Conservation (phyloP, 768 basidiomycete species). For the Myochromella boudieri region DNA sequence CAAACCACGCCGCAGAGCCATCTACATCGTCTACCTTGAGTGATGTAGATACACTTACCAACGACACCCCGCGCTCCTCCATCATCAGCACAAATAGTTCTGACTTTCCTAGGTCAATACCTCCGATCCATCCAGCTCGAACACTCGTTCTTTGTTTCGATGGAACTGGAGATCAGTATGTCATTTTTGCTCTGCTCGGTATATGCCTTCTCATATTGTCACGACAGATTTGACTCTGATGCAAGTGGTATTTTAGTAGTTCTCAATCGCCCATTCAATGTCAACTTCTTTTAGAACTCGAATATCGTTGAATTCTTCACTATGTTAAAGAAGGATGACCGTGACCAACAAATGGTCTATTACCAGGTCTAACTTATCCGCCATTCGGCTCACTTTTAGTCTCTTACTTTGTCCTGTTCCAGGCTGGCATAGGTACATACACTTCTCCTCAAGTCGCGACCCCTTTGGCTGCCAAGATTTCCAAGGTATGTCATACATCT, state of each 20-base stretch:
- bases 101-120: too few relatives aligned
- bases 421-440: constrained; percentile 59
- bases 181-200: too few relatives aligned
- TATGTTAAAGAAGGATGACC: constrained; percentile 52
- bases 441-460: constrained; percentile 42
- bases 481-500: constrained; percentile 30
- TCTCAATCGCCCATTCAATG: too few relatives aligned
- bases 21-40: too few relatives aligned
- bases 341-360: constrained; percentile 50
- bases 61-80: too few relatives aligned
- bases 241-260: background rate
- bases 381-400: background rate
- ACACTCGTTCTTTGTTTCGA: constrained; percentile 51
- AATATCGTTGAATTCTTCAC: constrained; percentile 52
- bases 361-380: constrained; percentile 43
- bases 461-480: constrained; percentile 40
- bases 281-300: too few relatives aligned
- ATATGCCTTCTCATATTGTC: too few relatives aligned
- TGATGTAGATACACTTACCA: too few relatives aligned
- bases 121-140: constrained; percentile 39
- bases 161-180: constrained; percentile 31
- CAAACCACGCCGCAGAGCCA: too few relatives aligned
- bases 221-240: too few relatives aligned
- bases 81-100: too few relatives aligned
- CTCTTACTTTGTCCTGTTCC: background rate